Evolutionary conservation across 495 filamentous ascomycete species (phyloP).

Genomic region (Annulohypoxylon nitens): DNA sequence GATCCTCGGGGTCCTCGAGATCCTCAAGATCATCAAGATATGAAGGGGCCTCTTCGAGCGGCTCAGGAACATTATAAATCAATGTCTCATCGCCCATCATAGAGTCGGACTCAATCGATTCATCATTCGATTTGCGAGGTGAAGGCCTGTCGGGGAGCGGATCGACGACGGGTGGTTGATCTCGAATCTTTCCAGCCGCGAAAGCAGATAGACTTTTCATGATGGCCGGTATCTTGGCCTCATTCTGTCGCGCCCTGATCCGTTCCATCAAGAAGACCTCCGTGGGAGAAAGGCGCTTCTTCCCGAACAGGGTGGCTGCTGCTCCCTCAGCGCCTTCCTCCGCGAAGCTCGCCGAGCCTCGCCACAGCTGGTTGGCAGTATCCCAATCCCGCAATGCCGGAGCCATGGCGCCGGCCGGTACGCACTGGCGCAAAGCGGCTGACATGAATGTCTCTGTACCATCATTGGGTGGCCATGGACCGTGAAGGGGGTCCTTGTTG

Average conservation of each 20-base stretch:
- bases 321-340: constrained; percentile 40
- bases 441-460: constrained; percentile 47
- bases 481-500: constrained; percentile 55
- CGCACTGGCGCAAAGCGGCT: constrained; percentile 48
- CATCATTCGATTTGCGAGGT: neutral
- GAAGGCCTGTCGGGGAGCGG: neutral
- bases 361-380: constrained; percentile 52
- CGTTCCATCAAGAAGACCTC: constrained; percentile 44
- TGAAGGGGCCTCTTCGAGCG: neutral
- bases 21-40: neutral
- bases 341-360: constrained; percentile 36
- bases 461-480: constrained; percentile 55
- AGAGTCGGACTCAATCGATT: neutral
- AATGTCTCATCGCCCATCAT: neutral
- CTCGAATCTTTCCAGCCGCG: constrained; percentile 26
- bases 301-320: constrained; percentile 39
- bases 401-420: constrained; percentile 55
- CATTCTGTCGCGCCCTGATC: constrained; percentile 42
- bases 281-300: constrained; percentile 35
- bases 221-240: constrained; percentile 41
- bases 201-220: constrained; percentile 53
- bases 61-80: neutral
- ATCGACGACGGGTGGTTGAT: constrained; percentile 1
- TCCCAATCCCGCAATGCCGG: constrained; percentile 64
- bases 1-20: no score